Evolutionary conservation across 352 stramenopile genomes (phyloP).

Genomic region (Globisporangium heterothallicum): DNA sequence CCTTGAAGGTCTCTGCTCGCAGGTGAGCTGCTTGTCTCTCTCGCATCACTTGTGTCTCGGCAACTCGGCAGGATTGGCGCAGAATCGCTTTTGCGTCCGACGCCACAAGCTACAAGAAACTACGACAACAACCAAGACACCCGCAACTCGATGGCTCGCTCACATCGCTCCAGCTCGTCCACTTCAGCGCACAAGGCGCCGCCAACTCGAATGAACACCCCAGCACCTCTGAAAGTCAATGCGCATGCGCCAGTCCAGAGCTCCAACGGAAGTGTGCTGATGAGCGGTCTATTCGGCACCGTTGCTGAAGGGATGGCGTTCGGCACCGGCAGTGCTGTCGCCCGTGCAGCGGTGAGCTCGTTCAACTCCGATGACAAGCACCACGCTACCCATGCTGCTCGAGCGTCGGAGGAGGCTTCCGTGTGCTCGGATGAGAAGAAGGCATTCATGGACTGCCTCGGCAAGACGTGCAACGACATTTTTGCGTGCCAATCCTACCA

Average conservation of each 20-base stretch:
- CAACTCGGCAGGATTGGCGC: too few species aligned
- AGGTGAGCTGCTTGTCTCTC: too few species aligned
- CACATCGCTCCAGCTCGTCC: conserved; percentile 42
- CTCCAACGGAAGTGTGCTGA: conserved; percentile 37
- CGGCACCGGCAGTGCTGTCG: conserved; percentile 94
- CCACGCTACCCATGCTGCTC: neutral
- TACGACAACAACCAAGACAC: conserved; percentile 5
- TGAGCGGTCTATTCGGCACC: conserved; percentile 90
- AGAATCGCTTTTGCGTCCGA: conserved; percentile 9
- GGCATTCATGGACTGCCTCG: conserved; percentile 75
- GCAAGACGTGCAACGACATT: conserved; percentile 73
- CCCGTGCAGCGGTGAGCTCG: conserved; percentile 80
- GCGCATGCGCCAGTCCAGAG: conserved; percentile 21
- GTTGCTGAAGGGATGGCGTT: conserved; percentile 97
- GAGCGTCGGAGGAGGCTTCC: conserved; percentile 25
- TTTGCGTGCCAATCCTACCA: conserved; percentile 84
- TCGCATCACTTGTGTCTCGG: too few species aligned
- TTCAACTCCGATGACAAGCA: conserved; percentile 14
- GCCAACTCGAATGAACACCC: conserved; percentile 15
- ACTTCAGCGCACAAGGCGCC: conserved; percentile 38
- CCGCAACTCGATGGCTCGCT: conserved; percentile 56
- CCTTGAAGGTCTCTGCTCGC: too few species aligned
- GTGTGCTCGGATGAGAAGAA: conserved; percentile 60
- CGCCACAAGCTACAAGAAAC: too few species aligned
- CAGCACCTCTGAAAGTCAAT: conserved; percentile 22